phyloP scores from a whole-genome alignment of 305 asterid genomes.

The Fraxinus ornus region DNA sequence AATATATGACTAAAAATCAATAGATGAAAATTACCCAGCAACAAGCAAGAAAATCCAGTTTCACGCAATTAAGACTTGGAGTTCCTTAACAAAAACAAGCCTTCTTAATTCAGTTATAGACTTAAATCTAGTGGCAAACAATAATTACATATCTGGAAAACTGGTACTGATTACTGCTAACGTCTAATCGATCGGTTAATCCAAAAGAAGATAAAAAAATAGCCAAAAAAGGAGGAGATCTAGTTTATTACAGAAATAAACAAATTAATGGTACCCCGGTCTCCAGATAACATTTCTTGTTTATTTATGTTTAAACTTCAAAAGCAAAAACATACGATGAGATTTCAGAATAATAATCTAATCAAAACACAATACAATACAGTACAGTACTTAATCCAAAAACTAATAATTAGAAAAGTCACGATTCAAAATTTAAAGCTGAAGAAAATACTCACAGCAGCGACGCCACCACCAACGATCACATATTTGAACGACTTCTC shows the following conservation, averaged over 20 bases:
- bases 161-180: background rate
- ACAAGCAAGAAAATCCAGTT: background rate
- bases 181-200: background rate
- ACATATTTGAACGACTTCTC: slow-evolving; percentile 75
- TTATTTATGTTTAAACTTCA: background rate
- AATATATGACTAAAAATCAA: background rate
- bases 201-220: background rate
- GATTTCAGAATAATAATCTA: background rate
- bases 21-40: background rate
- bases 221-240: background rate
- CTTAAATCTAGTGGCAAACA: background rate
- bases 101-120: background rate
- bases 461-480: slow-evolving; percentile 80
- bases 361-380: background rate
- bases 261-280: background rate
- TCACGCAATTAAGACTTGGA: background rate
- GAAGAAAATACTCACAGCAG: slow-evolving; percentile 59
- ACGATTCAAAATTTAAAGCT: background rate
- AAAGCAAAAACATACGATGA: background rate
- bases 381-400: background rate
- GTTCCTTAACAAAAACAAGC: background rate
- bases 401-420: background rate
- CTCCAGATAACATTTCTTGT: background rate
- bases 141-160: background rate
- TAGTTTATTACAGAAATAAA: background rate